Conservation (phyloP, 441 rosid species). For the Euphorbia corollata region DNA sequence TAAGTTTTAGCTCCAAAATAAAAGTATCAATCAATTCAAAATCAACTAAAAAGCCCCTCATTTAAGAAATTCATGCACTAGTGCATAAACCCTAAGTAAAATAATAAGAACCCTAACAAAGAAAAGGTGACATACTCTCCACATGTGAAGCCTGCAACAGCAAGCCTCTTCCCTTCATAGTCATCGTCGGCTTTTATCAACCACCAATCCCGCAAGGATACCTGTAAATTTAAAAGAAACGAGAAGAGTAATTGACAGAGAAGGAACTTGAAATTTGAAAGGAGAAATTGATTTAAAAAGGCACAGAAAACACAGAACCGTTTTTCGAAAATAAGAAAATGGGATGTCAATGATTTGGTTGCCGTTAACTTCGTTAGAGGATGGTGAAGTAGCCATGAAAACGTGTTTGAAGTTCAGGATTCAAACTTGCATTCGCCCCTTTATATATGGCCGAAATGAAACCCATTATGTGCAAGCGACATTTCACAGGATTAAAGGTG, state of each 20-base stretch:
- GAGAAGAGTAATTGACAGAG: background rate
- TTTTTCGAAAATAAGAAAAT: slow-evolving; percentile 9
- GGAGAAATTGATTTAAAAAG: background rate
- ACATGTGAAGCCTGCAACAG: slow-evolving; percentile 53
- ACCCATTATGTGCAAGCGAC: too few species aligned
- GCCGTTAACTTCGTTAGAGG: background rate
- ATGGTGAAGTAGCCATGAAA: slow-evolving; percentile 1
- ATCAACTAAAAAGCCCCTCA: background rate
- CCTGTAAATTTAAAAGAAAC: slow-evolving; percentile 29
- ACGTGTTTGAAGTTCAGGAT: background rate
- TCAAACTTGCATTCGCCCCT: too few species aligned
- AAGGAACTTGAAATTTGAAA: background rate
- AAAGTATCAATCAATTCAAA: background rate
- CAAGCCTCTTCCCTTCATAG: slow-evolving; percentile 48
- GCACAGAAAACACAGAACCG: background rate
- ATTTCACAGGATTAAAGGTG: too few species aligned
- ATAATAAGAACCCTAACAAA: background rate
- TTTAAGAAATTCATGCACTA: background rate
- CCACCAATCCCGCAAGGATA: slow-evolving; percentile 75
- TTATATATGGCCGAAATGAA: too few species aligned
- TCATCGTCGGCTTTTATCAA: slow-evolving; percentile 43
- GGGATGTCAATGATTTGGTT: background rate
- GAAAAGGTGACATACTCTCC: slow-evolving; percentile 34
- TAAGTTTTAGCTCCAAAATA: too few species aligned
- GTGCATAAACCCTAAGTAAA: background rate